A percentile compares a stretch with the other conserved stretches of the same genome.
phyloP scores from a whole-genome alignment of 139 green algal genomes.

The Chlorella sorokiniana region DNA sequence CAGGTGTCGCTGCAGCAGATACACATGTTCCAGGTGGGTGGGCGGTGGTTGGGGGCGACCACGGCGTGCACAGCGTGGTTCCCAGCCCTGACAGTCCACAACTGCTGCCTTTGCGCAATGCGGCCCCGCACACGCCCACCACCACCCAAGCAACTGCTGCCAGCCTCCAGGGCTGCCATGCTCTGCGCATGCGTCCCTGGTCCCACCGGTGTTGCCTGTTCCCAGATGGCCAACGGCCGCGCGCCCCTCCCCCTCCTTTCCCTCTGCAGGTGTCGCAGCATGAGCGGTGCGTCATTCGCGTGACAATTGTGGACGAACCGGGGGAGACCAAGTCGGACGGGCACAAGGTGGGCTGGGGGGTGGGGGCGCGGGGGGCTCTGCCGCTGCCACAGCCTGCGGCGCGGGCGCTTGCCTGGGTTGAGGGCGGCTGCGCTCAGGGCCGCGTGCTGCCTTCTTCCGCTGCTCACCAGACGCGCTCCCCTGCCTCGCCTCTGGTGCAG shows the following conservation, averaged over 20 bases:
- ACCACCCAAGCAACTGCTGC: background rate
- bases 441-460: too few species aligned
- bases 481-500: background rate
- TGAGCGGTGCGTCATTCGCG: background rate
- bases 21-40: conserved; percentile 26
- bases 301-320: conserved; percentile 7
- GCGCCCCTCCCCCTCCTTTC: background rate
- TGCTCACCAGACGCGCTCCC: too few species aligned
- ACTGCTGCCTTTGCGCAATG: too few species aligned
- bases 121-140: background rate
- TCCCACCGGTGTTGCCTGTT: background rate
- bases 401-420: too few species aligned
- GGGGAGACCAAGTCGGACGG: conserved; percentile 19
- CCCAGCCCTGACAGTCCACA: background rate
- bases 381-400: background rate
- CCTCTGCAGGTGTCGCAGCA: conserved; percentile 20
- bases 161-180: background rate
- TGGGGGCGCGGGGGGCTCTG: background rate
- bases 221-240: background rate
- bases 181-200: too few species aligned
- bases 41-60: background rate
- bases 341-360: conserved; percentile 7
- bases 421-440: too few species aligned
- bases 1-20: conserved; percentile 33
- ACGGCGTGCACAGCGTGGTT: background rate